Percentiles rank a stretch among this genome's conserved stretches.
Conservation (phyloP, 2,329 filamentous ascomycete genomes). For the Nigrospora oryzae region DNA sequence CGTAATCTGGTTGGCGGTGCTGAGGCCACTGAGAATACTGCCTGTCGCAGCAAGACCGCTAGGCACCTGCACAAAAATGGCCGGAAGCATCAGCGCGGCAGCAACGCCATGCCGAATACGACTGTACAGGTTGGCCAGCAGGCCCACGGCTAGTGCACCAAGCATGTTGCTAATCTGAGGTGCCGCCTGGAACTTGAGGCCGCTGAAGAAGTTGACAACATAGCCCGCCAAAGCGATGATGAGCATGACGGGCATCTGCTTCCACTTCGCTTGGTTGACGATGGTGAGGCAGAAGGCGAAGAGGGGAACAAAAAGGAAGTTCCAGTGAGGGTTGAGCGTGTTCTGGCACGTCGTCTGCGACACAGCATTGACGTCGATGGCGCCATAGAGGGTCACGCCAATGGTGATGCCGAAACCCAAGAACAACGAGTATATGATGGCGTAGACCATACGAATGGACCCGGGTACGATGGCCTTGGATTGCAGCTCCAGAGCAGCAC, state of each 20-base stretch:
- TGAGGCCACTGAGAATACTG: constrained; percentile 34
- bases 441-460: constrained; percentile 66
- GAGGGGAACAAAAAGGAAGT: constrained; percentile 64
- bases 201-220: constrained; percentile 66
- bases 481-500: constrained; percentile 53
- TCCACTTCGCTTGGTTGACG: constrained; percentile 76
- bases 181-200: constrained; percentile 56
- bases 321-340: constrained; percentile 25
- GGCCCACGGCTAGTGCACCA: constrained; percentile 67
- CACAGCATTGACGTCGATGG: constrained; percentile 29
- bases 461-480: constrained; percentile 61
- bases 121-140: constrained; percentile 73
- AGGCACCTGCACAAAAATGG: constrained; percentile 39
- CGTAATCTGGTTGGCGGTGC: constrained; percentile 33
- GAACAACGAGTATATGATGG: constrained; percentile 65
- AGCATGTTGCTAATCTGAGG: constrained; percentile 71
- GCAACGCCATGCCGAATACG: constrained; percentile 42
- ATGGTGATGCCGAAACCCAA: constrained; percentile 63
- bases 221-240: constrained; percentile 67
- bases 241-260: constrained; percentile 71
- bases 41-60: constrained; percentile 38
- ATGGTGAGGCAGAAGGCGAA: constrained; percentile 61
- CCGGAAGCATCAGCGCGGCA: constrained; percentile 35
- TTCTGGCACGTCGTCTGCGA: constrained; percentile 22
- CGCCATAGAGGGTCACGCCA: constrained; percentile 31